A percentile compares a stretch with the other conserved stretches of the same genome.
Evolutionary conservation across 75 land plant genomes (phyloP).

Genomic region (Sequoiadendron giganteum): DNA sequence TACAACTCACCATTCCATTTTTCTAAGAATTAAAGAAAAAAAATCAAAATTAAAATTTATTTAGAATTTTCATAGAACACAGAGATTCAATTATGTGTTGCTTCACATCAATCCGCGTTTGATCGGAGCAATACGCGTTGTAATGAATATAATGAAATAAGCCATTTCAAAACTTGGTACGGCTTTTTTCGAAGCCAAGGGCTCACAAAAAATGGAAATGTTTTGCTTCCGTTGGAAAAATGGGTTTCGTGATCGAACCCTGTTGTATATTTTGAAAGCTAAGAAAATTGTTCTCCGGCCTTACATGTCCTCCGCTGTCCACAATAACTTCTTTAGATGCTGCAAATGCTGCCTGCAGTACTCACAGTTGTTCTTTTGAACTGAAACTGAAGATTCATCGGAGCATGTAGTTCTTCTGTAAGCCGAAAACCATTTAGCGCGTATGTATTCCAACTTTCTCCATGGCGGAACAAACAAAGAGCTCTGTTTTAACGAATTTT

Average conservation of each 20-base stretch:
- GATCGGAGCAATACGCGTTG: too few relatives aligned
- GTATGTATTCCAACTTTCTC: constrained; percentile 49
- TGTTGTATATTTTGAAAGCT: too few relatives aligned
- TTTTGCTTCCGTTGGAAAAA: background rate
- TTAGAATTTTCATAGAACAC: too few relatives aligned
- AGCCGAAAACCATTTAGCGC: constrained; percentile 44
- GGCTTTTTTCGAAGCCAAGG: too few relatives aligned
- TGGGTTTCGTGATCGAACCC: background rate
- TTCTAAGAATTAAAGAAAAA: too few relatives aligned
- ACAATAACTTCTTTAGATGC: constrained; percentile 8
- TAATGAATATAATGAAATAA: too few relatives aligned
- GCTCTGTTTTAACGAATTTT: constrained; percentile 31
- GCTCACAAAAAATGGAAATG: too few relatives aligned
- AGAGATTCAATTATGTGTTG: too few relatives aligned
- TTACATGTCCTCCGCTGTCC: background rate
- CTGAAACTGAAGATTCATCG: constrained; percentile 9
- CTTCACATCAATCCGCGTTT: too few relatives aligned
- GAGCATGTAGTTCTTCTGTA: constrained; percentile 17
- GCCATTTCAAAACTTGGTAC: background rate
- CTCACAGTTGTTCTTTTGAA: constrained; percentile 17
- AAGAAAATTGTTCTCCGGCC: background rate
- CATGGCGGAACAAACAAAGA: constrained; percentile 48
- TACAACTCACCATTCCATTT: too few relatives aligned
- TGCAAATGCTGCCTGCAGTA: constrained; percentile 19
- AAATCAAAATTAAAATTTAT: too few relatives aligned